Evolutionary conservation across 257 asterid genomes (phyloP).

Genomic region (Nicotiana otophora): DNA sequence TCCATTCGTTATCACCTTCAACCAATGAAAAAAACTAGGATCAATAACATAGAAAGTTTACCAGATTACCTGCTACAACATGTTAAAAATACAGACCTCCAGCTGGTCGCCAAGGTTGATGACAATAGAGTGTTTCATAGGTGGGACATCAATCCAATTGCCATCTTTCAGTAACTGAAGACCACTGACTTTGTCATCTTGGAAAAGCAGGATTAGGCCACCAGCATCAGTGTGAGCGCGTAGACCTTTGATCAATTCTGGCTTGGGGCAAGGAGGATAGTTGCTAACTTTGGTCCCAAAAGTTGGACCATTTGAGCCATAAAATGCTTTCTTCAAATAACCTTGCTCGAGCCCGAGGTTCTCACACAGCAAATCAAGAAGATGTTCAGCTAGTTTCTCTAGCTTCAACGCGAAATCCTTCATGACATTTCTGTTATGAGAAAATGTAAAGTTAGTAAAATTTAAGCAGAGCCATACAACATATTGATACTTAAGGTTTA

Average conservation of each 20-base stretch:
- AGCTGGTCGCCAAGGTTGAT: constrained; percentile 63
- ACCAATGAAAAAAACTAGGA: background rate
- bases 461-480: background rate
- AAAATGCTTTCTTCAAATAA: constrained; percentile 54
- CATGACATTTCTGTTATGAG: constrained; percentile 43
- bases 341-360: constrained; percentile 73
- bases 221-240: constrained; percentile 82
- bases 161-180: constrained; percentile 71
- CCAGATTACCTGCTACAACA: background rate
- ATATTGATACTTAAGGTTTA: background rate
- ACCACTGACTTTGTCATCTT: constrained; percentile 71
- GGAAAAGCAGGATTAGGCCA: constrained; percentile 66
- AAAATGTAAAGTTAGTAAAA: background rate
- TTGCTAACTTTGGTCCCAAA: constrained; percentile 76
- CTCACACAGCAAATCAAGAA: constrained; percentile 63
- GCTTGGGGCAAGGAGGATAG: constrained; percentile 68
- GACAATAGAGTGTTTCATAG: constrained; percentile 69
- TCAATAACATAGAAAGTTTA: background rate
- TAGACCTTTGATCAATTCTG: constrained; percentile 70
- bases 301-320: constrained; percentile 58
- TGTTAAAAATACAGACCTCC: constrained; percentile 34
- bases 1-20: constrained; percentile 55
- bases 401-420: constrained; percentile 52
- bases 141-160: constrained; percentile 67
- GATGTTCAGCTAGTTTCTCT: constrained; percentile 58